Conservation (phyloP, 371 early-diverging fungal genomes). For the Mucor racemosus region DNA sequence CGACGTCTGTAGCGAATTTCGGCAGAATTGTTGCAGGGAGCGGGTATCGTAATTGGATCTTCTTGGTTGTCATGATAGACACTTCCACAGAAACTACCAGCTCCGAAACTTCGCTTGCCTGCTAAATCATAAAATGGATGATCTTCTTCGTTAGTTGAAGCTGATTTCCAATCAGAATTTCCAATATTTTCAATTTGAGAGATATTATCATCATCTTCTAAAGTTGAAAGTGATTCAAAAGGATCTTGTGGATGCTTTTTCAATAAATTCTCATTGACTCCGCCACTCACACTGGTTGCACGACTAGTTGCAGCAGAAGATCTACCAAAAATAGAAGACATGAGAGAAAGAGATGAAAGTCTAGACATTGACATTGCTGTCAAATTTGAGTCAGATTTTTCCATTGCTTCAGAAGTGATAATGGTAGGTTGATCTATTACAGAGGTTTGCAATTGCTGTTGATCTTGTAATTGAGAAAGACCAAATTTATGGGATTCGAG, state of each 20-base stretch:
- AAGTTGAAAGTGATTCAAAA: background rate
- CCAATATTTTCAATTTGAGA: constrained; percentile 15
- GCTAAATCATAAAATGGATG: constrained; percentile 32
- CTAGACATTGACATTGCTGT: constrained; percentile 38
- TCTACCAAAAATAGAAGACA: constrained; percentile 43
- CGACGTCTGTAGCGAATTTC: constrained; percentile 24
- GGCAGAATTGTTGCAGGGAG: background rate
- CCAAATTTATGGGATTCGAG: constrained; percentile 24
- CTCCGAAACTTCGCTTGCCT: constrained; percentile 28
- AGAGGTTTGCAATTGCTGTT: background rate
- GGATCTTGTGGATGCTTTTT: constrained; percentile 7
- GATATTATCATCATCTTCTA: constrained; percentile 14
- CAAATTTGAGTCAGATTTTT: constrained; percentile 8
- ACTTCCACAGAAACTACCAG: constrained; percentile 33
- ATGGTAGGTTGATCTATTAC: background rate
- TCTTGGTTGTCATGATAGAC: constrained; percentile 23
- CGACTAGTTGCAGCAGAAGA: constrained; percentile 22
- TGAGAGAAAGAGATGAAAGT: constrained; percentile 36
- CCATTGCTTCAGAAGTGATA: constrained; percentile 1
- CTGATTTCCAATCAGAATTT: background rate
- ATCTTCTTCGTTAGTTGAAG: constrained; percentile 12
- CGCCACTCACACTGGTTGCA: constrained; percentile 19
- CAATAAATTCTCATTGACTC: background rate
- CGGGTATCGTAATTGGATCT: constrained; percentile 6
- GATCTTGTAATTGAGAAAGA: constrained; percentile 11